Conservation (phyloP, 805 yeast species). For the Saccharomycopsis fermentans region DNA sequence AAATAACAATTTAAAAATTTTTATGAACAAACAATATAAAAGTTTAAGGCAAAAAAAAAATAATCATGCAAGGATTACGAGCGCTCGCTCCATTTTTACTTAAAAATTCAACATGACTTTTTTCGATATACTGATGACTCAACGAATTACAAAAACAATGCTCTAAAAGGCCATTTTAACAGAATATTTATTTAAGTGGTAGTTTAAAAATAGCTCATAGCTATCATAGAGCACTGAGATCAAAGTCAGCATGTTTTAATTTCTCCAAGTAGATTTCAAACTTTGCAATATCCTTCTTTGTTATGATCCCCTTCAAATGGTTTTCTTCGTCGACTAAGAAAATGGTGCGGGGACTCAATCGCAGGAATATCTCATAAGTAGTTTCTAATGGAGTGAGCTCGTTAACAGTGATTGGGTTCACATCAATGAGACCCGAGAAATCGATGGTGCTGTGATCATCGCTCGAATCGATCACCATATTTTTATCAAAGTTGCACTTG, state of each 20-base stretch:
- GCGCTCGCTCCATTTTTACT: not conserved
- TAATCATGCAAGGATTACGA: not conserved
- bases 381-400: conserved; percentile 46
- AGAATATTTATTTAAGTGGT: no score
- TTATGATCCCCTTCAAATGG: conserved; percentile 58
- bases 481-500: not conserved
- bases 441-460: not conserved
- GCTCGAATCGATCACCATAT: not conserved
- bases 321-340: conserved; percentile 53
- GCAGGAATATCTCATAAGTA: conserved; percentile 57
- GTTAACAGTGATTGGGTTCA: conserved; percentile 31
- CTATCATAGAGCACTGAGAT: conserved; percentile 2
- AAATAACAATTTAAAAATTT: not conserved
- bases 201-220: no score
- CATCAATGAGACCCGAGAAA: not conserved
- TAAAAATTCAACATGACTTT: not conserved
- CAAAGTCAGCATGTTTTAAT: conserved; percentile 9
- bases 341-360: conserved; percentile 70
- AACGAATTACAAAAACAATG: not conserved
- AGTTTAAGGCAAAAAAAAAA: not conserved
- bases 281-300: conserved; percentile 72
- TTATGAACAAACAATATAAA: not conserved
- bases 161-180: no score
- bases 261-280: conserved; percentile 37
- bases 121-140: not conserved